Evolutionary conservation across 1,284 basidiomycete genomes (phyloP).

Genomic region (Xerocomus minutiporus): DNA sequence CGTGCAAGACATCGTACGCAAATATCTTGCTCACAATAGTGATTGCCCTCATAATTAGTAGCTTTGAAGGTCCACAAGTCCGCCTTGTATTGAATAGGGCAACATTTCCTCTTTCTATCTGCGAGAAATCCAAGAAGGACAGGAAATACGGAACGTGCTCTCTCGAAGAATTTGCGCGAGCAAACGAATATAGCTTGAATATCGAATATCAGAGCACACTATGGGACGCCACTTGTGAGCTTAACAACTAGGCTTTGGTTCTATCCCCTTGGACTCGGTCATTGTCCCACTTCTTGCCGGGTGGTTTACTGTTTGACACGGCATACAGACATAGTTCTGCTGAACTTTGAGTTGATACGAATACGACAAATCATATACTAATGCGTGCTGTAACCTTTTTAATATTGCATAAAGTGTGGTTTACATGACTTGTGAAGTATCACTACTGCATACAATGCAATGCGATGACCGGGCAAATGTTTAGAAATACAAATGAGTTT

Average conservation of each 20-base stretch:
- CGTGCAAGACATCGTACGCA: conserved; percentile 36
- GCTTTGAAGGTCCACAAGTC: conserved; percentile 34
- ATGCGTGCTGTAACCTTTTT: too few relatives aligned
- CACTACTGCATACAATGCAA: not conserved
- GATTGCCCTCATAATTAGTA: not conserved
- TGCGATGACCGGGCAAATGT: conserved; percentile 2
- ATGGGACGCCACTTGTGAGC: conserved; percentile 40
- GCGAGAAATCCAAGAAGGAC: conserved; percentile 28
- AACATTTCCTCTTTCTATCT: conserved; percentile 38
- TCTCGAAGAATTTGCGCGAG: conserved; percentile 34
- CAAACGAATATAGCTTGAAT: conserved; percentile 29
- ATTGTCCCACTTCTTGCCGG: not conserved
- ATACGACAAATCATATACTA: too few relatives aligned
- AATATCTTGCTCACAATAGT: not conserved
- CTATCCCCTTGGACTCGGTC: too few relatives aligned
- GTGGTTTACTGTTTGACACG: too few relatives aligned
- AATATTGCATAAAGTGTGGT: not conserved
- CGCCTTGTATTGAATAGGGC: conserved; percentile 44
- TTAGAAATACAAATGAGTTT: conserved; percentile 10
- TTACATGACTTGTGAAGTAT: not conserved
- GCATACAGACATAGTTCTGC: too few relatives aligned
- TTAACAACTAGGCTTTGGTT: not conserved
- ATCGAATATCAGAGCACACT: conserved; percentile 31
- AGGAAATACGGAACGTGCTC: conserved; percentile 38
- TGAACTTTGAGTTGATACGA: too few relatives aligned